A percentile compares a stretch with the other conserved stretches of the same genome.
phyloP scores from a whole-genome alignment of 2,329 filamentous ascomycete species.

The Coniochaeta ligniaria region DNA sequence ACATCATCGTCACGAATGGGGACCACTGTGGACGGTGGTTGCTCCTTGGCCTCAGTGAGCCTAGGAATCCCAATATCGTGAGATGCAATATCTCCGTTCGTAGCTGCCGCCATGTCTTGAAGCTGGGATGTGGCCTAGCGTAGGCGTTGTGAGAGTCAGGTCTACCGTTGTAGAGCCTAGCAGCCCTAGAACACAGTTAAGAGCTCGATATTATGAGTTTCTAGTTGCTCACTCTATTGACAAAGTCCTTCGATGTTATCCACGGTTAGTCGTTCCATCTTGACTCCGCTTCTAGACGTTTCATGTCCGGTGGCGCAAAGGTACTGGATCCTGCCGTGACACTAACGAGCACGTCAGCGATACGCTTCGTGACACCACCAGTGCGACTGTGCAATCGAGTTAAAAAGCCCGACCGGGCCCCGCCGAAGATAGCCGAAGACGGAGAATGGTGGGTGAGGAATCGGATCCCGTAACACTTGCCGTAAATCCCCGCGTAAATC shows the following conservation, averaged over 20 bases:
- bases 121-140: neutral
- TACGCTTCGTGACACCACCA: neutral
- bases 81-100: neutral
- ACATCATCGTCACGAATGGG: neutral
- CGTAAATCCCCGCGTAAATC: neutral
- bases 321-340: neutral
- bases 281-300: neutral
- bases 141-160: neutral
- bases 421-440: neutral
- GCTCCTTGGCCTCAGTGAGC: neutral
- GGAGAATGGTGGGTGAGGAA: neutral
- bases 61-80: neutral
- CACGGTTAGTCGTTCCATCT: neutral
- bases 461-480: neutral
- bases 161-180: neutral
- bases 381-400: neutral
- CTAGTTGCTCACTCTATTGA: neutral
- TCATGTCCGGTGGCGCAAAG: neutral
- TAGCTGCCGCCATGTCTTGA: neutral
- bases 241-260: neutral
- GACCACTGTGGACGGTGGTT: neutral
- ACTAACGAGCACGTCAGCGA: neutral
- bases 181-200: neutral
- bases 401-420: neutral
- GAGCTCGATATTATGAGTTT: neutral